phyloP scores from a whole-genome alignment of 768 basidiomycete species.

The Leucogyrophana mollusca region DNA sequence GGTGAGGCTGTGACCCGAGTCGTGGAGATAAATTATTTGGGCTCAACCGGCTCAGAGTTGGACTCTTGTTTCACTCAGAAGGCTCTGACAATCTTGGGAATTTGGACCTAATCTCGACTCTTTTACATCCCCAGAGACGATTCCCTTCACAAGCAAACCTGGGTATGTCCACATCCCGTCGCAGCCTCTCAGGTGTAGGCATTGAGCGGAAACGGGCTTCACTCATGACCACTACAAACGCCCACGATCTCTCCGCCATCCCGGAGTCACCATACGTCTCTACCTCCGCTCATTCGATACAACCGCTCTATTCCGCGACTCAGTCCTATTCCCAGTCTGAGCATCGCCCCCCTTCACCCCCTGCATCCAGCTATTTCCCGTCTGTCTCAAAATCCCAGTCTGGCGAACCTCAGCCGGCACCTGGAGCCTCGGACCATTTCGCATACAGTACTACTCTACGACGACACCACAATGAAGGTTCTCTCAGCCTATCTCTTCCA shows the following conservation, averaged over 20 bases:
- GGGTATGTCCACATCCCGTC: constrained; percentile 28
- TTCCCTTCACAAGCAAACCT: neutral
- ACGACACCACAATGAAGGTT: constrained; percentile 56
- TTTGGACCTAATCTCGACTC: neutral
- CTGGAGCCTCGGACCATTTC: constrained; percentile 72
- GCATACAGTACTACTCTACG: constrained; percentile 81
- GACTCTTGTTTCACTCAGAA: neutral
- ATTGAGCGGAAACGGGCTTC: constrained; percentile 17
- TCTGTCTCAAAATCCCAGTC: constrained; percentile 47
- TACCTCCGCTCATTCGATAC: constrained; percentile 19
- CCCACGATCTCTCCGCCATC: constrained; percentile 14
- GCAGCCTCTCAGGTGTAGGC: constrained; percentile 10
- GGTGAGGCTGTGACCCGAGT: constrained; percentile 4
- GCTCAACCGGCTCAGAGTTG: neutral
- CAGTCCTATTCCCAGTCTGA: constrained; percentile 13
- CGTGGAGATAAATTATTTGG: too few relatives aligned
- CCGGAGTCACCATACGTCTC: constrained; percentile 18
- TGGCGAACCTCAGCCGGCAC: constrained; percentile 53
- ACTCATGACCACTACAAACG: constrained; percentile 6
- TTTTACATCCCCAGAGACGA: neutral
- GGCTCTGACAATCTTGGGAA: neutral
- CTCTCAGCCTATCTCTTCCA: constrained; percentile 44
- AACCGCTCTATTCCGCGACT: constrained; percentile 11
- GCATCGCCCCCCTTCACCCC: constrained; percentile 54
- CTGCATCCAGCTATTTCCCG: constrained; percentile 80